Evolutionary conservation across 225 moss, liverwort and hornwort genomes (phyloP).

Genomic region (Bryum argenteum): DNA sequence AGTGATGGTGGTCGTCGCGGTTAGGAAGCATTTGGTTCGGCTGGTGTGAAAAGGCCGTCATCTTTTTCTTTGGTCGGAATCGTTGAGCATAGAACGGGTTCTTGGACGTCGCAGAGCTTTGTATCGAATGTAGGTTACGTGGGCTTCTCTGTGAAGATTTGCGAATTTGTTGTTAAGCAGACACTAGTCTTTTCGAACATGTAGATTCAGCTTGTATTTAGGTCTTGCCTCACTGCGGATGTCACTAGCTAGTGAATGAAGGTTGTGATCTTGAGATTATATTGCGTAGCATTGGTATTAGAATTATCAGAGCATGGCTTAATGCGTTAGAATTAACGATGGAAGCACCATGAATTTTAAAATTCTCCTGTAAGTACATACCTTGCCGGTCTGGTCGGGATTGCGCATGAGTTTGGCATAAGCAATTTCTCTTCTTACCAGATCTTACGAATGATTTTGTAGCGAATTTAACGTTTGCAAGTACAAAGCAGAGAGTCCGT

Average conservation of each 20-base stretch:
- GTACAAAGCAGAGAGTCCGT: no score
- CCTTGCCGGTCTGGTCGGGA: not conserved
- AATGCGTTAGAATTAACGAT: not conserved
- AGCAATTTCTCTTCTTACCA: not conserved
- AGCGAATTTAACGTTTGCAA: no score
- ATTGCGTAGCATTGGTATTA: slow-evolving; percentile 3
- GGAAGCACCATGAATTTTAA: not conserved
- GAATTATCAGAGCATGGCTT: slow-evolving; percentile 9
- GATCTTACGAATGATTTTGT: not conserved
- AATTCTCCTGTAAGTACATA: not conserved
- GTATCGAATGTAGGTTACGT: not conserved
- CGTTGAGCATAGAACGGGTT: not conserved
- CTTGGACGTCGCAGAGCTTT: not conserved
- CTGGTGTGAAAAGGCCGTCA: not conserved
- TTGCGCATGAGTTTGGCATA: not conserved
- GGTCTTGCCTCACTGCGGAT: not conserved
- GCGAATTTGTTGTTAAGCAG: no score
- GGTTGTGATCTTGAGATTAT: not conserved
- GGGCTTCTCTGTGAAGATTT: no score
- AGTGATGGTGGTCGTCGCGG: not conserved
- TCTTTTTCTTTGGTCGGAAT: not conserved
- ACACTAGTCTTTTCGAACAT: not conserved
- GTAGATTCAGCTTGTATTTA: not conserved
- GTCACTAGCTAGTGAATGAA: not conserved
- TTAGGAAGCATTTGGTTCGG: not conserved